phyloP scores from a whole-genome alignment of 306 rosid genomes.

The Amphicarpaea edgeworthii region DNA sequence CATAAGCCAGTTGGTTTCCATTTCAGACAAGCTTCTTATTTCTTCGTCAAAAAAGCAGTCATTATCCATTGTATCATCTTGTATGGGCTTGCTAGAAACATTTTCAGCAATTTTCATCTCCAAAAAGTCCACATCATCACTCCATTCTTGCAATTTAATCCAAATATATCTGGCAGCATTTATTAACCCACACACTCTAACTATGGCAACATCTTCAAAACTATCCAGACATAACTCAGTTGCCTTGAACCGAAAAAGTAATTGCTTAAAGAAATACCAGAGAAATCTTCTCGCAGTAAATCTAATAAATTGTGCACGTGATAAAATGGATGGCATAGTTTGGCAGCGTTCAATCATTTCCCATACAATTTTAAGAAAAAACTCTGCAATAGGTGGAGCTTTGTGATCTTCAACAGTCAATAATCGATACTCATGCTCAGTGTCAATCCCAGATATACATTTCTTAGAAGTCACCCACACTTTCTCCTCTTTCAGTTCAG shows the following conservation, averaged over 20 bases:
- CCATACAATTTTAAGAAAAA: conserved; percentile 66
- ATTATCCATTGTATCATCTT: conserved; percentile 35
- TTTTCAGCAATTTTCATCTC: conserved; percentile 77
- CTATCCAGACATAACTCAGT: conserved; percentile 52
- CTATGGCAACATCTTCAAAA: conserved; percentile 51
- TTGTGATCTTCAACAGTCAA: conserved; percentile 62
- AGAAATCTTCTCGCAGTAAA: conserved; percentile 71
- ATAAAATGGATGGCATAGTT: conserved; percentile 62
- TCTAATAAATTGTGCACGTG: conserved; percentile 60
- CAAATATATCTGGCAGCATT: conserved; percentile 71
- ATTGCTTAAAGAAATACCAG: conserved; percentile 73
- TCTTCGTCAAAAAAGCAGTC: conserved; percentile 68
- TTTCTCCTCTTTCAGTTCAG: conserved; percentile 64
- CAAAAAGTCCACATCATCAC: conserved; percentile 66
- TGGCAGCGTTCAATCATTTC: conserved; percentile 69
- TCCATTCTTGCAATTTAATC: conserved; percentile 71
- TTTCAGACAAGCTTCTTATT: conserved; percentile 68
- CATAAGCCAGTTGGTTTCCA: conserved; percentile 76
- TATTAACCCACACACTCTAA: conserved; percentile 58
- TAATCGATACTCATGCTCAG: conserved; percentile 46
- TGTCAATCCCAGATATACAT: conserved; percentile 43
- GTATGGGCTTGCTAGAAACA: conserved; percentile 48
- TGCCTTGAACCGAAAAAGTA: conserved; percentile 62
- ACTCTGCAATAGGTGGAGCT: conserved; percentile 70
- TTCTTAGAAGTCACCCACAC: conserved; percentile 56